phyloP scores from a whole-genome alignment of 2,329 filamentous ascomycete species.

The Phaeosphaeria sp. region DNA sequence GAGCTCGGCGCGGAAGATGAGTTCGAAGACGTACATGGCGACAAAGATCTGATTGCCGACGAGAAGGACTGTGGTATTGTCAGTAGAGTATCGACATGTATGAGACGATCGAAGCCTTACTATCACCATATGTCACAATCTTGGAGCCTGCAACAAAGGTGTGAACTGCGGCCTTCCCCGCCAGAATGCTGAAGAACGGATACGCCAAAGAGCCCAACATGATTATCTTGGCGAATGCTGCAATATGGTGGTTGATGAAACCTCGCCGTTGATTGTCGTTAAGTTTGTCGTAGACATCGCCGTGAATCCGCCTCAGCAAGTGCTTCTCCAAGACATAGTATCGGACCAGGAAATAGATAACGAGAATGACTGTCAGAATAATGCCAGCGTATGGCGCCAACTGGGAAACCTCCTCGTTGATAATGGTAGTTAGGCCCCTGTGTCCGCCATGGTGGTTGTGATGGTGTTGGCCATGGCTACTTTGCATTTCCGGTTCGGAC shows the following conservation, averaged over 20 bases:
- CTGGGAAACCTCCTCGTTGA: constrained; percentile 17
- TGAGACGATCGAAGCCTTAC: constrained; percentile 35
- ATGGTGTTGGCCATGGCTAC: background rate
- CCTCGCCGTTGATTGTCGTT: constrained; percentile 47
- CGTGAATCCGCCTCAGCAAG: constrained; percentile 44
- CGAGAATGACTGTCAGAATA: constrained; percentile 24
- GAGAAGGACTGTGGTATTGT: constrained; percentile 2
- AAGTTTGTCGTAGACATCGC: constrained; percentile 44
- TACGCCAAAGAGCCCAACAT: constrained; percentile 51
- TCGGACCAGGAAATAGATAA: constrained; percentile 25
- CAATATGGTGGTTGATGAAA: constrained; percentile 58
- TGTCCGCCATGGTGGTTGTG: background rate
- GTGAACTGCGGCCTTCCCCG: constrained; percentile 42
- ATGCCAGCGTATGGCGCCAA: constrained; percentile 29
- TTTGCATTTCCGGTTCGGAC: background rate
- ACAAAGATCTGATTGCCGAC: constrained; percentile 47
- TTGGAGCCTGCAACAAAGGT: constrained; percentile 38
- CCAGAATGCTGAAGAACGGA: constrained; percentile 51
- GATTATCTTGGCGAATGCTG: constrained; percentile 50
- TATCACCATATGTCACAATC: constrained; percentile 50
- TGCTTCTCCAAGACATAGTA: constrained; percentile 51
- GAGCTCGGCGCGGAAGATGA: constrained; percentile 52
- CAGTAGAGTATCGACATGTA: background rate
- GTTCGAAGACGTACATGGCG: constrained; percentile 57
- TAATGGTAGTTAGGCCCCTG: background rate